Evolutionary conservation across 768 basidiomycete genomes (phyloP).

Genomic region (Rhodotorula paludigena): DNA sequence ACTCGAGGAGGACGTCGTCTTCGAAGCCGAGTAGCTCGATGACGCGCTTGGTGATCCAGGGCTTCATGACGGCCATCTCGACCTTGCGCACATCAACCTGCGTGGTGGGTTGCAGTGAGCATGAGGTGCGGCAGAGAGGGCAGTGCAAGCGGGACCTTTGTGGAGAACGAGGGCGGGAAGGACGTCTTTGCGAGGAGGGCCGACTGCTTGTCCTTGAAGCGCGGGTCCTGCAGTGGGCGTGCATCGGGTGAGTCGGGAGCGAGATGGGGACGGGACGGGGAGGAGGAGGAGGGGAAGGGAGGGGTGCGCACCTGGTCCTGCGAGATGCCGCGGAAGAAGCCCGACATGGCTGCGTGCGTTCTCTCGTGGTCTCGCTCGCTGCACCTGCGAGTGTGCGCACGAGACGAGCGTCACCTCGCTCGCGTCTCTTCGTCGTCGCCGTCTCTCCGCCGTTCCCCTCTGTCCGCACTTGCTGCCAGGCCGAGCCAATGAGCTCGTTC

Average conservation of each 20-base stretch:
- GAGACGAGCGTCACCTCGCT: too few relatives aligned
- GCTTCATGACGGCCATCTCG: constrained; percentile 70
- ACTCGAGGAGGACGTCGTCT: constrained; percentile 94
- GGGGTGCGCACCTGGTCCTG: background rate
- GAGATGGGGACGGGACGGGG: background rate
- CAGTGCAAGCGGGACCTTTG: constrained; percentile 24
- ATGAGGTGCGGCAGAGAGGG: background rate
- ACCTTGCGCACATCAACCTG: constrained; percentile 41
- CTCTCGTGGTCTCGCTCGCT: too few relatives aligned
- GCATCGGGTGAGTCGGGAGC: too few relatives aligned
- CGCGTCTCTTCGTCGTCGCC: too few relatives aligned
- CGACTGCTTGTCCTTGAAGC: constrained; percentile 25
- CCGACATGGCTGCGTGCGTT: too few relatives aligned
- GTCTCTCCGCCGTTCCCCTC: too few relatives aligned
- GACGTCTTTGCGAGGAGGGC: constrained; percentile 13
- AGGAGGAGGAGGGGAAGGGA: background rate
- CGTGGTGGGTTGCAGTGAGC: background rate
- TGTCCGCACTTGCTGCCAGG: background rate
- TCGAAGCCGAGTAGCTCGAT: constrained; percentile 86
- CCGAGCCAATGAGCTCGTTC: constrained; percentile 9
- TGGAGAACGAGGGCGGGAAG: constrained; percentile 38
- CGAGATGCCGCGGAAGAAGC: background rate
- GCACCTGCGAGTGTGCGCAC: too few relatives aligned
- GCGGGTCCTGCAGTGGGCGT: constrained; percentile 9
- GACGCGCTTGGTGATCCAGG: constrained; percentile 93